These are phyloP conservation scores for Aquanectria penicillioides DNA, from an alignment of 2,329 filamentous ascomycete species.

Conservation along the genomic window DNA sequence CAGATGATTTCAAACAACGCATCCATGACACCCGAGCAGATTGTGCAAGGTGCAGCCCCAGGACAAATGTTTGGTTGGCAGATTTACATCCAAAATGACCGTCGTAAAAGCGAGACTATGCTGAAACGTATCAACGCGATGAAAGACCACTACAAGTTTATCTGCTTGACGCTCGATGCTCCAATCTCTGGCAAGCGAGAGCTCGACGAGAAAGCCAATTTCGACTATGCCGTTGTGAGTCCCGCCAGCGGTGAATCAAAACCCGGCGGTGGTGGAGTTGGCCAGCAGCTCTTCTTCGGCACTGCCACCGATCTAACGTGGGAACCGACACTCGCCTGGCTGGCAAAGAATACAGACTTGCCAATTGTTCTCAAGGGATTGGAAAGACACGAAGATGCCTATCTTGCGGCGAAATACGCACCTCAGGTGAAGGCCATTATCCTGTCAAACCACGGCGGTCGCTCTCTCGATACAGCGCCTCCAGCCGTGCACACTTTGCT, in stretches of 20 bases:
- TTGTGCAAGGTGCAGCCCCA: slow-evolving; percentile 49
- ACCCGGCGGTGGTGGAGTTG: slow-evolving; percentile 64
- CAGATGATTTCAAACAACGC: slow-evolving; percentile 73
- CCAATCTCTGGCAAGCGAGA: slow-evolving; percentile 66
- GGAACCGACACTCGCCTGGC: slow-evolving; percentile 56
- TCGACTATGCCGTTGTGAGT: too few relatives aligned
- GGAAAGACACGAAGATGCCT: slow-evolving; percentile 71
- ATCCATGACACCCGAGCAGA: slow-evolving; percentile 65
- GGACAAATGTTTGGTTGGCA: slow-evolving; percentile 66
- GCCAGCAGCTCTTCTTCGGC: slow-evolving; percentile 58
- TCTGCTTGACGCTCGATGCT: slow-evolving; percentile 69
- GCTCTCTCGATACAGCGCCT: slow-evolving; percentile 61
- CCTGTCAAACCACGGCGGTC: slow-evolving; percentile 75
- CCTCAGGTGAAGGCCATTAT: slow-evolving; percentile 62
- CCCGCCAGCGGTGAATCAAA: too few relatives aligned
- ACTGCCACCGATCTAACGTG: slow-evolving; percentile 72
- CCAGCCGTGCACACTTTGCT: slow-evolving; percentile 67
- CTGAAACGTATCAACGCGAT: slow-evolving; percentile 72
- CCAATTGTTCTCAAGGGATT: slow-evolving; percentile 75
- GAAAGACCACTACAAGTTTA: slow-evolving; percentile 69
- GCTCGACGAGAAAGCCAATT: slow-evolving; percentile 55
- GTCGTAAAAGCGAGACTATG: slow-evolving; percentile 50
- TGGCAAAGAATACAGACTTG: slow-evolving; percentile 60
- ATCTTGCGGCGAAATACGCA: slow-evolving; percentile 64
- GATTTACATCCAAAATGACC: slow-evolving; percentile 68